Base-by-base conservation (phyloP, 257 asterid species). In the Echium plantagineum region DNA sequence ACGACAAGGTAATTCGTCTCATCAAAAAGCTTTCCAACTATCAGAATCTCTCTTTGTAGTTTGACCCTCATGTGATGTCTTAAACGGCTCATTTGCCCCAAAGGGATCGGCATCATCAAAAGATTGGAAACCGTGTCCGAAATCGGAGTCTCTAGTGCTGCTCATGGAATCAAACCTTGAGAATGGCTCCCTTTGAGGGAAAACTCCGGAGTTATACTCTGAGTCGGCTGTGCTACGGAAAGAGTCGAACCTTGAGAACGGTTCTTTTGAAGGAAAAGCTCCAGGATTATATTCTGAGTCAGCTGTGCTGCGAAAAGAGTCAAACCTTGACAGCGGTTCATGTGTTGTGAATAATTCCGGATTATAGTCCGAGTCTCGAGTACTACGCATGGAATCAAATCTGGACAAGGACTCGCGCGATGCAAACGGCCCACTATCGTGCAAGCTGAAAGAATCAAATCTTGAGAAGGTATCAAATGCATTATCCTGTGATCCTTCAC, bases 91-190 rank as follows among this genome's bases (percentile, higher is more conserved):
- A 13, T 64, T 65, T 20, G 91, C 71, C 8, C 94, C 93, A 28
- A 86, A 89, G 0, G 93, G 95, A 77, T 86, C 97, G 24, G 82
- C 62, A 60, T 85, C 94, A 66, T 89, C 96, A 61, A 86, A 87
- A 16, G 95, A 85, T 28, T 86, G 66, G 75, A 83, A 85, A 31
- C 85, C 80, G 57, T 77, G 81, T 22, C 91, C 83, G 48, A 74
- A 71, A 19, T 88, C 97, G 16, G 87, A 56, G 72, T 84, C 95
- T 67, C 72, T 74, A 15, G 87, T 78, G 74, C 76, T 72, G 21
- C 55, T 35, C 4, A 58, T 63, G 51, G 77, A 72, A 67, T 72
- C 77, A 63, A 66, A 72, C 57, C 77, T 72, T 38, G 66, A 0
- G 16, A 66, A 83, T 53, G 21, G 67, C 21, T 83, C 90, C 5